Base-by-base conservation (phyloP, 148 eudicot species). In the Dianthus caryophyllus region DNA sequence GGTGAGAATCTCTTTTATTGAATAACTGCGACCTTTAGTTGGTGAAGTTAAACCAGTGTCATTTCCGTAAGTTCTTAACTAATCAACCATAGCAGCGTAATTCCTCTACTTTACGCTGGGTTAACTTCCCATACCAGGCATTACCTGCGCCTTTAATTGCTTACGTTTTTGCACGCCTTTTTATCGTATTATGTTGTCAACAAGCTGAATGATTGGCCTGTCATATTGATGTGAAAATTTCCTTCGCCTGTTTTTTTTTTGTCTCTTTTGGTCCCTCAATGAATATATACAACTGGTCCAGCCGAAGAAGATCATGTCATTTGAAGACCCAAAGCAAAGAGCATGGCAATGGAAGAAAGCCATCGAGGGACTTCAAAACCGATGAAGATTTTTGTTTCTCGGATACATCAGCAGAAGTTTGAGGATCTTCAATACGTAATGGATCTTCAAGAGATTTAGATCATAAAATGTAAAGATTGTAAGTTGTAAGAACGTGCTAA, bases 291-390 rank as follows among this genome's bases (percentile, higher is more conserved):
- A 33, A 33, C 7, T 70, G 61, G 33, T 46, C 65, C 95, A 94
- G 98, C 98, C 92, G 1, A 94, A 86, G 79, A 94, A 90, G 78
- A 83, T 94, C 26, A 65, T 90, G 76, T 72, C 88, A 22, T 94
- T 94, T 70, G 98, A 94, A 83, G 98, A 94, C 79, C 81, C 93
- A 65, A 94, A 94, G 70, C 97, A 94, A 71, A 77, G 98, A 84
- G 97, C 97, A 6, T 73, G 69, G 69, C 97, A 88, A 69, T 94
- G 98, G 98, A 90, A 94, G 74, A 90, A 90, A 80, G 88, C 97
- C 38, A 88, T 94, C 4, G 98, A 88, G 76, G 80, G 90, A 64
- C 96, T 94, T 72, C 98, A 94, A 64, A 86, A 83, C 69, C 89
- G 81, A 72, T 91, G 79, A 80, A 49, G n/a, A 26, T 27, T 47